Percentiles rank a stretch among this genome's conserved stretches.
phyloP scores from a whole-genome alignment of 306 rosid genomes.

The apple (Malus domestica) region DNA sequence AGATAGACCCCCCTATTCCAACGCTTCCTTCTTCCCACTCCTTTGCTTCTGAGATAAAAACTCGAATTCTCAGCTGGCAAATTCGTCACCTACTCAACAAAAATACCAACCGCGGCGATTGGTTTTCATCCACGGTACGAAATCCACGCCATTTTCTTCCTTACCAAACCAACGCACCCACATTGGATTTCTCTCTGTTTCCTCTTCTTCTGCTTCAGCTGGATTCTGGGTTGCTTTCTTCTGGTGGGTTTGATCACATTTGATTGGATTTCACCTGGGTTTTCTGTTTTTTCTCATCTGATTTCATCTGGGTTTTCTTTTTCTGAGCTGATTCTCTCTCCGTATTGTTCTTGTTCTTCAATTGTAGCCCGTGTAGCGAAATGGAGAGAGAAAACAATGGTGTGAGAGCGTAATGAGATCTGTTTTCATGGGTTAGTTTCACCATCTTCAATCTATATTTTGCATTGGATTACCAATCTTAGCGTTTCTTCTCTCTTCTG shows the following conservation, averaged over 20 bases:
- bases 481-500: not conserved
- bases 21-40: constrained; percentile 26
- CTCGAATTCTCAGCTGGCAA: not conserved
- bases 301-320: constrained; percentile 11
- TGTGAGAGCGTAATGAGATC: not conserved
- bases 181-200: not conserved
- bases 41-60: not conserved
- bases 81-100: not conserved
- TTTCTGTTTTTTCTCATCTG: not conserved
- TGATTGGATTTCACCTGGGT: constrained; percentile 5
- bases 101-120: not conserved
- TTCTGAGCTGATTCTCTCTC: not conserved
- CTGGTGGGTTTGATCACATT: constrained; percentile 1
- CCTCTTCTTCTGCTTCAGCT: not conserved
- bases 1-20: constrained; percentile 26
- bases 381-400: not conserved
- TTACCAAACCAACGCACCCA: not conserved
- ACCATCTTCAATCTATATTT: not conserved
- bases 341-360: not conserved
- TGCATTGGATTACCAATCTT: not conserved
- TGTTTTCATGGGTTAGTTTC: constrained; percentile 9
- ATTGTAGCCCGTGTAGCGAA: not conserved
- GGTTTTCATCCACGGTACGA: not conserved
- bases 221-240: not conserved
- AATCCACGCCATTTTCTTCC: not conserved